These are phyloP conservation scores for Bothriochloa decipiens DNA, from an alignment of 176 grass and related monocot genomes.

Conservation along the genomic window DNA sequence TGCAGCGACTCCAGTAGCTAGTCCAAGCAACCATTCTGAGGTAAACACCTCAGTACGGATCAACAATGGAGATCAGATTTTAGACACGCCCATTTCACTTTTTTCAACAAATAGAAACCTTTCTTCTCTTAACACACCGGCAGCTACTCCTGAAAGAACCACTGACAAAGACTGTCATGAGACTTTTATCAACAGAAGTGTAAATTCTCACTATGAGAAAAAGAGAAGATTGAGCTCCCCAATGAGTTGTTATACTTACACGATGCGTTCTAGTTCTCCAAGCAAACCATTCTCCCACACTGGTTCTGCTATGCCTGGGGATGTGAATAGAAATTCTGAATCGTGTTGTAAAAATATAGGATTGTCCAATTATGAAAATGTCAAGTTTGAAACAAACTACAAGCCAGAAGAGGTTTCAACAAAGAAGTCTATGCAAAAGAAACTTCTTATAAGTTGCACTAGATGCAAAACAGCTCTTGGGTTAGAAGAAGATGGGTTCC, in stretches of 20 bases:
- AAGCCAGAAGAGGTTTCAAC: constrained; percentile 35
- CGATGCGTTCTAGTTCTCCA: constrained; percentile 40
- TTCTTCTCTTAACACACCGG: constrained; percentile 52
- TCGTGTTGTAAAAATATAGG: constrained; percentile 27
- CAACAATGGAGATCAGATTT: constrained; percentile 26
- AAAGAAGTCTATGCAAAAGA: constrained; percentile 29
- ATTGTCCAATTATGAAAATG: constrained; percentile 44
- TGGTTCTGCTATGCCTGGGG: constrained; percentile 35
- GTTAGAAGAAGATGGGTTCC: constrained; percentile 55
- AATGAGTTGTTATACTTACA: constrained; percentile 42
- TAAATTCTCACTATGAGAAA: constrained; percentile 75
- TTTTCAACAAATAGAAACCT: constrained; percentile 48
- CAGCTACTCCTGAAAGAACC: constrained; percentile 63
- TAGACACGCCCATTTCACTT: constrained; percentile 42
- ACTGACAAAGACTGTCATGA: constrained; percentile 49
- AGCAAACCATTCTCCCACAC: constrained; percentile 34
- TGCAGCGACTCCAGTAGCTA: constrained; percentile 29
- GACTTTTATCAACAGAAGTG: constrained; percentile 60
- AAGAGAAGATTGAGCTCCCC: constrained; percentile 63
- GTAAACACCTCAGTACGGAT: constrained; percentile 30
- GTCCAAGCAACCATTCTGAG: constrained; percentile 36
- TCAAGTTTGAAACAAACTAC: constrained; percentile 40
- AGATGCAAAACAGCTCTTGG: constrained; percentile 72
- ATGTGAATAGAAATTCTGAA: constrained; percentile 36
- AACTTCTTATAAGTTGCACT: constrained; percentile 60